Evolutionary conservation across 257 asterid genomes (phyloP), one percentile per base, ranked within the genome.

Genomic region (Salvia rosmarinus): DNA sequence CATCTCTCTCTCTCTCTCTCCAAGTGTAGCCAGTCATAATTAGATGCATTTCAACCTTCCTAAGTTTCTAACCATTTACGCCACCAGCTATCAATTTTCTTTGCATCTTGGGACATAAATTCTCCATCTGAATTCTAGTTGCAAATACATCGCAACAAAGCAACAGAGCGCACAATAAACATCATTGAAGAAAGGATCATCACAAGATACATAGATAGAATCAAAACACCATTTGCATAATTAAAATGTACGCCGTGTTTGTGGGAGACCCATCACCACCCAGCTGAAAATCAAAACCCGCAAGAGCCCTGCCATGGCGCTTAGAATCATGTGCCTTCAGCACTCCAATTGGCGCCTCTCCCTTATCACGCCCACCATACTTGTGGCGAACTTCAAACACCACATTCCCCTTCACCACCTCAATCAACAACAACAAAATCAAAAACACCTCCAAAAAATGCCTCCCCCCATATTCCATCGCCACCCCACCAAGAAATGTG

Each of bases 251-350:
- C 40, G 63, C 40, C 9, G 63, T 28, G 40, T 25, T 30, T 5
- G 86, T 79, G n/a, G 89, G 90, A 19, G 82, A 70, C 3, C 85
- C 86, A 54, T 85, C 81, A 5, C 95, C 4, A 2, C 91, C 89
- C 21, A 88, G 60, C 9, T 47, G 78, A 43, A 83, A 80, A 62
- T 85, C 91, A 16, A 81, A 44, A 43, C 75, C 80, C 40, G 79
- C 64, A 6, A 88, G 91, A 80, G 59, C 49, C 60, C 95, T 81
- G 23, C 85, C 88, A 14, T 88, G 95, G 67, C 91, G 86, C 32
- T 25, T 82, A 0, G 76, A 54, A 65, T 88, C 95, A 42, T 88
- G 95, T 17, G 74, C 79, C 76, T 57, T 71, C 5, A 88, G 78
- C 57, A 74, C 76, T 7, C 23, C 55, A 80, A 88, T 58, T 12